Evolutionary conservation across 2,329 filamentous ascomycete genomes (phyloP), one percentile per base, ranked within the genome.

Genomic region (Tolypocladium album): DNA sequence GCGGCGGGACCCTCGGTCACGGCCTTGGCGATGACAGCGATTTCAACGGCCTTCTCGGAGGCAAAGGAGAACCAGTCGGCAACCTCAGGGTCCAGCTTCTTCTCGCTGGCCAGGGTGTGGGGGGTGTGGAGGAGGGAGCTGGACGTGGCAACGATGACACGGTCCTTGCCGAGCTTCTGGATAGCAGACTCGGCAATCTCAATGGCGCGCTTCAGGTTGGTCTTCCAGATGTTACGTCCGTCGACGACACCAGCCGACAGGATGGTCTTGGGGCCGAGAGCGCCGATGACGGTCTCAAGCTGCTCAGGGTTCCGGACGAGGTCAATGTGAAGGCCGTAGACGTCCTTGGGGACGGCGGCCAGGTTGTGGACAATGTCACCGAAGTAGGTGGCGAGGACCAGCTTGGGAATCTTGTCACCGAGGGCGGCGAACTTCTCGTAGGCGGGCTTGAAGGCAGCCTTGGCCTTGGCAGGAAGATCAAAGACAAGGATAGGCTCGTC

Each of bases 191-290:
- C 91, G 63, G 94, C 88, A 65, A 81, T 85, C 82, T 94, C 92
- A 66, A 99, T 95, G 72, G 94, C 92, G 71, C 86, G 86, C 86
- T 96, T 89, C 82, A 97, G 89, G 88, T 97, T 96, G 80, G 92
- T 97, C 90, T 99, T 99, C 94, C 94, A 99, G 84, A 99, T 97
- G 86, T 99, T 99, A 72, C 94, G 92, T 71, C 94, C 94, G 71
- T 99, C 92, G 67, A 99, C 94, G 69, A 99, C 89, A 90, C 94
- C 94, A 66, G 87, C 89, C 67, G 94, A 99, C 67, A 99, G 88
- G 68, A 92, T 78, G 75, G 96, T 95, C 76, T 92, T 91, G 75
- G 90, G 79, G 75, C 91, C 92, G 66, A 99, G 86, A 71, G 92
- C 88, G 72, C 81, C 82, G 68, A 91, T 77, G 71, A 99, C 91